Percentiles rank a stretch among this genome's conserved stretches.
Conservation (phyloP, 208 protist species). For the Porcisia hertigi region DNA sequence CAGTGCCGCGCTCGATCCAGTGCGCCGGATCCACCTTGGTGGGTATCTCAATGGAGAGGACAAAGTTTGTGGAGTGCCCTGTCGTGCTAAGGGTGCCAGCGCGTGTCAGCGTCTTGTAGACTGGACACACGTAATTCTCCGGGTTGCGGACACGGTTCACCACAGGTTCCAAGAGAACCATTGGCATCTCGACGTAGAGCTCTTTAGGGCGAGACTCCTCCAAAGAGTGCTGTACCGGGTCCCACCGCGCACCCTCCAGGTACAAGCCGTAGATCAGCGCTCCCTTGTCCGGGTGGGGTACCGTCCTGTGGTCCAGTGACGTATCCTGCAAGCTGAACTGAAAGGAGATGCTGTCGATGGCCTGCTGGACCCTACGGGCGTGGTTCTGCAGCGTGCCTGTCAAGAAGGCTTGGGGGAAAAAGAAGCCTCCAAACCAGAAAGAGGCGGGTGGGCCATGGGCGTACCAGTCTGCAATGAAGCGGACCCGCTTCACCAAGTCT, state of each 20-base stretch:
- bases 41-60: conserved; percentile 95
- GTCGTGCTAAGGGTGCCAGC: conserved; percentile 97
- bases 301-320: conserved; percentile 25
- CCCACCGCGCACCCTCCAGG: conserved; percentile 96
- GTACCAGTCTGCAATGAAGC: conserved; percentile 93
- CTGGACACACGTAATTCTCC: conserved; percentile 93
- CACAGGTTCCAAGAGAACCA: conserved; percentile 92
- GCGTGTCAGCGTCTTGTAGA: conserved; percentile 97
- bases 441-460: conserved; percentile 77
- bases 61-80: conserved; percentile 99
- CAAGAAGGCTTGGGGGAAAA: conserved; percentile 98
- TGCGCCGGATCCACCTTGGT: conserved; percentile 81
- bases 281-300: conserved; percentile 48
- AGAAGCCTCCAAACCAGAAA: conserved; percentile 98
- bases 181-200: conserved; percentile 92
- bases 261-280: conserved; percentile 95
- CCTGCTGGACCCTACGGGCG: conserved; percentile 91
- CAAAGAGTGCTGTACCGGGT: conserved; percentile 67
- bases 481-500: conserved; percentile 91
- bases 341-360: conserved; percentile 97
- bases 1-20: conserved; percentile 96
- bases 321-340: conserved; percentile 68
- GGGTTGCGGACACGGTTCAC: conserved; percentile 53
- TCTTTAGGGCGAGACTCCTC: conserved; percentile 95
- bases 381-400: conserved; percentile 97